Percentiles rank a stretch among this genome's conserved stretches.
Conservation (phyloP, 1,284 basidiomycete species). For the Stygiomarasmius scandens region DNA sequence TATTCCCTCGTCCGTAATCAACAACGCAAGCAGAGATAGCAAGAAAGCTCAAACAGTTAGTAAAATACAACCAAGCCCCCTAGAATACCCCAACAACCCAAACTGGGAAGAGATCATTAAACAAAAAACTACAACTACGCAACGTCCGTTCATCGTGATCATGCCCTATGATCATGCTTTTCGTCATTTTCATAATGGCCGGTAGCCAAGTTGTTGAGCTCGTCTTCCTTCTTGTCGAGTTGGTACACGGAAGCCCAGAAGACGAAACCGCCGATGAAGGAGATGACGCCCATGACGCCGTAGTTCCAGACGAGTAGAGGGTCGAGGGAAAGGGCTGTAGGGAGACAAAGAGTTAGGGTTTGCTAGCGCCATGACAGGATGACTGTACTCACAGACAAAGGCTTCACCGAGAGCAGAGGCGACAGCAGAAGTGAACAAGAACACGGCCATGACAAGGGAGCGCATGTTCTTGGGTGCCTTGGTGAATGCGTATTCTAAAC, state of each 20-base stretch:
- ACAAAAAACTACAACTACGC: too few relatives aligned
- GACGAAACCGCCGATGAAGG: constrained; percentile 23
- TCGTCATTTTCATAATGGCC: background rate
- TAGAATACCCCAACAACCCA: too few relatives aligned
- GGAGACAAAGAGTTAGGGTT: constrained; percentile 20
- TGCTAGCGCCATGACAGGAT: too few relatives aligned
- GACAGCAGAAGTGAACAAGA: constrained; percentile 72
- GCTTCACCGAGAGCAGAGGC: constrained; percentile 68
- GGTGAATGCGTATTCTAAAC: constrained; percentile 88
- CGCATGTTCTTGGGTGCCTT: constrained; percentile 84
- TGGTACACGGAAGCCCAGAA: constrained; percentile 57
- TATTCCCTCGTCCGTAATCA: too few relatives aligned
- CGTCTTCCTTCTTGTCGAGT: constrained; percentile 37
- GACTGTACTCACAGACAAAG: constrained; percentile 54
- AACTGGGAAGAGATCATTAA: too few relatives aligned
- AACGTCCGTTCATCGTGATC: background rate
- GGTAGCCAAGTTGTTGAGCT: background rate
- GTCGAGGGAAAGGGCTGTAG: constrained; percentile 36
- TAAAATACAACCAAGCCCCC: too few relatives aligned
- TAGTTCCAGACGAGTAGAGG: constrained; percentile 44
- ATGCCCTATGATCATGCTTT: background rate
- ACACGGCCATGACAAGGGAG: constrained; percentile 74
- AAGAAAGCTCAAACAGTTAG: too few relatives aligned
- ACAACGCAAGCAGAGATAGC: too few relatives aligned
- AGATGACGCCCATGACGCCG: constrained; percentile 24